phyloP scores from a whole-genome alignment of 768 basidiomycete genomes.

The Lactarius quietus region DNA sequence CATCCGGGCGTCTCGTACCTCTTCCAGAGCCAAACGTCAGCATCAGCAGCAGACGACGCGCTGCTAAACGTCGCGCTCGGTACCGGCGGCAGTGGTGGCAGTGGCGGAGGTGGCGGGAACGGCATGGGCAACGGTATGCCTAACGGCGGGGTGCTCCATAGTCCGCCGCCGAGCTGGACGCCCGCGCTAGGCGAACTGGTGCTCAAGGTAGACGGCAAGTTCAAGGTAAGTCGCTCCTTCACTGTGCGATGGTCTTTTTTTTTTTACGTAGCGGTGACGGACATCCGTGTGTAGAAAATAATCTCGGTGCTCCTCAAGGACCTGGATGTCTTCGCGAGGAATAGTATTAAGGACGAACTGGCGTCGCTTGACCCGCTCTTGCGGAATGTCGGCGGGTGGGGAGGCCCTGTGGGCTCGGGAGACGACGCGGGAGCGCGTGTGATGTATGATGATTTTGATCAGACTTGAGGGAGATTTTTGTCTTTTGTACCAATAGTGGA shows the following conservation, averaged over 20 bases:
- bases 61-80: conserved; percentile 65
- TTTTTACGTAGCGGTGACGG: neutral
- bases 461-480: no score
- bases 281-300: conserved; percentile 61
- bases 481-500: neutral
- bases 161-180: conserved; percentile 61
- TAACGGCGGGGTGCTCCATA: conserved; percentile 34
- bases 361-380: conserved; percentile 77
- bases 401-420: conserved; percentile 4
- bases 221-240: conserved; percentile 55
- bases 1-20: conserved; percentile 83
- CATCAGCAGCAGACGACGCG: conserved; percentile 44
- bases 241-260: neutral
- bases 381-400: conserved; percentile 47
- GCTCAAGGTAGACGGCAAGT: conserved; percentile 74
- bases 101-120: neutral
- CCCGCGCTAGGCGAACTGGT: conserved; percentile 66
- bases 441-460: conserved; percentile 43
- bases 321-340: conserved; percentile 76
- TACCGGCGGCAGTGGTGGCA: conserved; percentile 31
- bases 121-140: conserved; percentile 22
- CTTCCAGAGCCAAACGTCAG: conserved; percentile 47
- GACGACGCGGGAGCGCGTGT: conserved; percentile 36
- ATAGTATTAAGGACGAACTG: conserved; percentile 78
- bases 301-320: conserved; percentile 77